Percentiles rank a stretch among this genome's conserved stretches.
These are phyloP conservation scores for Eucalyptus polybractea DNA, from an alignment of 345 rosid genomes.

Conservation along the genomic window DNA sequence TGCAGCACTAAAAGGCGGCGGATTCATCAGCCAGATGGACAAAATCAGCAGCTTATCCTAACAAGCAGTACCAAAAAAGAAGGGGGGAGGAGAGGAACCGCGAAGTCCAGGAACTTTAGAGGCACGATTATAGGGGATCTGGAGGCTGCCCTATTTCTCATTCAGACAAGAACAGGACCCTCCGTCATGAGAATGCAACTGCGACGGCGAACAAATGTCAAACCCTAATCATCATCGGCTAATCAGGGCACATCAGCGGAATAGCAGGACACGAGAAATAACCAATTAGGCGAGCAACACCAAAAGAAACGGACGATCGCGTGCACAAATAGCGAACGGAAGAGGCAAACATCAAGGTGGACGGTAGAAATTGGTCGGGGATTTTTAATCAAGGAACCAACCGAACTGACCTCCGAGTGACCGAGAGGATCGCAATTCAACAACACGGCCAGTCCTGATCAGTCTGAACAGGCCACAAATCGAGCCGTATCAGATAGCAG, in stretches of 20 bases:
- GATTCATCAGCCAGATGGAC: neutral
- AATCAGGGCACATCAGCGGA: neutral
- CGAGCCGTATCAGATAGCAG: neutral
- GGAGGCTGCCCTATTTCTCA: neutral
- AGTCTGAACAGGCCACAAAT: neutral
- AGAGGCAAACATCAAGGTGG: neutral
- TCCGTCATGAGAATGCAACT: neutral
- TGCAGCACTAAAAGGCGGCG: neutral
- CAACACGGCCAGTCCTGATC: neutral
- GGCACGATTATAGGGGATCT: neutral
- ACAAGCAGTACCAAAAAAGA: neutral
- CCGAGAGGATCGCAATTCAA: neutral
- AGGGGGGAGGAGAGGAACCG: neutral
- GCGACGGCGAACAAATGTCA: neutral
- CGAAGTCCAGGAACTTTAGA: neutral
- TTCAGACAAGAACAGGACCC: neutral
- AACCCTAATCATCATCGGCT: neutral
- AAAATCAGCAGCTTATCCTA: neutral
- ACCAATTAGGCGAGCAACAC: neutral
- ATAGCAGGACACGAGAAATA: neutral
- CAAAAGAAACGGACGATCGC: neutral
- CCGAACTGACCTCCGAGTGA: neutral
- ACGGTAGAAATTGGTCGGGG: neutral
- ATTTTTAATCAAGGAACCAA: neutral
- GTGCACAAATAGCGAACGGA: neutral